These are phyloP conservation scores for Rhizopus delemar DNA, from an alignment of 371 early-diverging fungal genomes.

Conservation along the genomic window DNA sequence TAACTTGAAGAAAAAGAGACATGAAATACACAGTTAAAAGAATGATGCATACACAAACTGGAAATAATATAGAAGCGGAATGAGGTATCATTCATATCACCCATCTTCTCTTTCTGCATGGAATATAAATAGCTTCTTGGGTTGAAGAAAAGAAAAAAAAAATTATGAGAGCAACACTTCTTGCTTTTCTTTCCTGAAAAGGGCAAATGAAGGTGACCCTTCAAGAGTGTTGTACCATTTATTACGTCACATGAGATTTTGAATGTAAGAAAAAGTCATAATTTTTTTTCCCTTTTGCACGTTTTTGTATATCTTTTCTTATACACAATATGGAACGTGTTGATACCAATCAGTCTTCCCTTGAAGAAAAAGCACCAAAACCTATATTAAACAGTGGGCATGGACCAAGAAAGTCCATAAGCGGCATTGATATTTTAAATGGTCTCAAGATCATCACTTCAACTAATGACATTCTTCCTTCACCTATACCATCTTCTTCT, in stretches of 20 bases:
- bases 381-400: background rate
- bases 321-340: background rate
- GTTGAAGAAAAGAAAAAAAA: too few relatives aligned
- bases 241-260: background rate
- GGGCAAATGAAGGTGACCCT: too few relatives aligned
- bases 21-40: too few relatives aligned
- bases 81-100: too few relatives aligned
- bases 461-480: background rate
- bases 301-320: background rate
- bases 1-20: too few relatives aligned
- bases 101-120: too few relatives aligned
- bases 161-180: too few relatives aligned
- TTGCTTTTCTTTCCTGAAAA: too few relatives aligned
- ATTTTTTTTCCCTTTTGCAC: background rate
- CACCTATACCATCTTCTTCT: constrained; percentile 13
- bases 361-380: background rate
- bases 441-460: constrained; percentile 24
- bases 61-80: too few relatives aligned
- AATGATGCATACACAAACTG: too few relatives aligned
- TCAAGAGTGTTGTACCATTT: too few relatives aligned
- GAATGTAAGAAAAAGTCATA: background rate
- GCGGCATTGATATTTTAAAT: constrained; percentile 26
- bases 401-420: constrained; percentile 23
- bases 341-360: background rate
- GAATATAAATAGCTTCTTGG: too few relatives aligned